Evolutionary conservation across 164 flowering plant species (phyloP).

Genomic region (Vitis rotundifolia): DNA sequence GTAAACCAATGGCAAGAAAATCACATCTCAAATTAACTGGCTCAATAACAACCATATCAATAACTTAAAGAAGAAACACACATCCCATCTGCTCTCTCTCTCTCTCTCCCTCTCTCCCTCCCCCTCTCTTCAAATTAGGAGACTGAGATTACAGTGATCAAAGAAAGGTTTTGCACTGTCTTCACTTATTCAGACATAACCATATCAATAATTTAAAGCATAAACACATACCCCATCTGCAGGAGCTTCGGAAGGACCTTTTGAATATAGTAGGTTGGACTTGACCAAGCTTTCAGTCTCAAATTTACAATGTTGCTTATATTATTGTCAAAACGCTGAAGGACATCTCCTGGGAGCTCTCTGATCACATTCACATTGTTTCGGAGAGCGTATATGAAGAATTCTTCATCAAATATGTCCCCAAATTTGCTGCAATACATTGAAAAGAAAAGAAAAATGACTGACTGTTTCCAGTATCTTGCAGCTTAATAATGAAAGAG

Average conservation of each 20-base stretch:
- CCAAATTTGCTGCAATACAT: constrained; percentile 73
- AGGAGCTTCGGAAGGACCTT: constrained; percentile 80
- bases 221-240: constrained; percentile 55
- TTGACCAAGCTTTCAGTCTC: constrained; percentile 93
- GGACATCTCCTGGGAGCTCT: constrained; percentile 76
- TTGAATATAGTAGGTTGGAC: constrained; percentile 65
- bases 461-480: background rate
- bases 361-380: constrained; percentile 71
- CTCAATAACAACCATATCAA: too few relatives aligned
- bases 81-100: too few relatives aligned
- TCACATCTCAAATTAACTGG: too few relatives aligned
- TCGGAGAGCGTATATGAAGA: constrained; percentile 65
- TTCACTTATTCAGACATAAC: too few relatives aligned
- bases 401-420: constrained; percentile 92
- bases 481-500: background rate
- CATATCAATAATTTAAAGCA: too few relatives aligned
- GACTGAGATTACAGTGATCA: too few relatives aligned
- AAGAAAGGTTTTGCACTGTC: too few relatives aligned
- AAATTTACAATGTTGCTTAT: constrained; percentile 85
- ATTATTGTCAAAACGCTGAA: constrained; percentile 69
- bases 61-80: too few relatives aligned
- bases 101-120: too few relatives aligned
- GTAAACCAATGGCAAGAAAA: too few relatives aligned
- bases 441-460: background rate
- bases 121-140: too few relatives aligned